A percentile compares a stretch with the other conserved stretches of the same genome.
Conservation (phyloP, 1,284 basidiomycete genomes). For the Farysia itapuensis region DNA sequence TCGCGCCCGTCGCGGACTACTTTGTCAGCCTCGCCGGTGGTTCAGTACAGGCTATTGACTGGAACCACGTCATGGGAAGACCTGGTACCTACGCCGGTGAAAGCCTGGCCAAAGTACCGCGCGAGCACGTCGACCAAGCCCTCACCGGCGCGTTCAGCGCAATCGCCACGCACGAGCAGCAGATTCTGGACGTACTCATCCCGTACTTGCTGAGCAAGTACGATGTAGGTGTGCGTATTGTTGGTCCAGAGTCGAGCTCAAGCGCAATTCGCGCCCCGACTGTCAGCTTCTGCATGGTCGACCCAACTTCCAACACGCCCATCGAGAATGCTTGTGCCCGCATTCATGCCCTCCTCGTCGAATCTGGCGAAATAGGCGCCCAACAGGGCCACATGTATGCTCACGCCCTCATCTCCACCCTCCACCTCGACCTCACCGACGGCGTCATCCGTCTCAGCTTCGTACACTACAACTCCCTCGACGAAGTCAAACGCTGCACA, state of each 20-base stretch:
- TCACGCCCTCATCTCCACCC: conserved; percentile 67
- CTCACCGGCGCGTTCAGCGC: conserved; percentile 49
- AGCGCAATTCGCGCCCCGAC: conserved; percentile 66
- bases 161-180: conserved; percentile 64
- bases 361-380: conserved; percentile 69
- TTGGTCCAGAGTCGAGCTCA: conserved; percentile 65
- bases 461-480: conserved; percentile 77
- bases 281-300: conserved; percentile 70
- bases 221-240: conserved; percentile 64
- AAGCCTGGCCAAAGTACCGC: neutral
- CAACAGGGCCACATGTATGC: conserved; percentile 79
- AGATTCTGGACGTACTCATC: conserved; percentile 62
- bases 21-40: conserved; percentile 64
- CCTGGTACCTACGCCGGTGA: neutral
- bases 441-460: conserved; percentile 74
- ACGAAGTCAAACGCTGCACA: conserved; percentile 70
- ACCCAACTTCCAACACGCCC: conserved; percentile 57
- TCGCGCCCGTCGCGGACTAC: conserved; percentile 69
- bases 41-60: neutral
- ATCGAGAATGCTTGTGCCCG: conserved; percentile 65
- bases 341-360: conserved; percentile 64
- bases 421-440: conserved; percentile 62
- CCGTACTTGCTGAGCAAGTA: conserved; percentile 61
- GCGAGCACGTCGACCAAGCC: conserved; percentile 1
- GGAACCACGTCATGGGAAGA: conserved; percentile 4